A percentile compares a stretch with the other conserved stretches of the same genome.
Evolutionary conservation across 805 yeast species (phyloP).

Genomic region (Sungouiozyma intestinalis): DNA sequence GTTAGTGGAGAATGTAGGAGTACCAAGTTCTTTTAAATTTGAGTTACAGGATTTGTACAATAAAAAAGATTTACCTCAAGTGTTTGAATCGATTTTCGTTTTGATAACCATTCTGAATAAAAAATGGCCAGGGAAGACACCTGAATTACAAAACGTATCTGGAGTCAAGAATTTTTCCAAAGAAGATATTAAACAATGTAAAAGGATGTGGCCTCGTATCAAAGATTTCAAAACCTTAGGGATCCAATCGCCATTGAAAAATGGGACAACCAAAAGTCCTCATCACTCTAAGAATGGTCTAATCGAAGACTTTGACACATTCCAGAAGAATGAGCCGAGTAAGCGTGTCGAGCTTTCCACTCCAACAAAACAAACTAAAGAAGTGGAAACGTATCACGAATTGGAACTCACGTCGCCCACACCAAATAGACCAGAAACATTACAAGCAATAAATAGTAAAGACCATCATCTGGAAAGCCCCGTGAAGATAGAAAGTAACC

Average conservation of each 20-base stretch:
- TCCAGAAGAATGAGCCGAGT: conserved; percentile 1
- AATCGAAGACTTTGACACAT: conserved; percentile 16
- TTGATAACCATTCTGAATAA: conserved; percentile 60
- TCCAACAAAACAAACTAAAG: neutral
- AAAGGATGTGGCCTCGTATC: conserved; percentile 50
- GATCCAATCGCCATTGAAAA: conserved; percentile 5
- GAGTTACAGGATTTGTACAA: conserved; percentile 91
- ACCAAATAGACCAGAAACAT: neutral
- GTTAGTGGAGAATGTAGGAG: conserved; percentile 54
- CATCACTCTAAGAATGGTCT: conserved; percentile 9
- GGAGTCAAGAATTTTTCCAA: conserved; percentile 50
- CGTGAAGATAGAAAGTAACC: neutral
- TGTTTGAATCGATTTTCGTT: conserved; percentile 87
- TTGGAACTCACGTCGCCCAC: neutral
- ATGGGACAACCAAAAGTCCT: neutral
- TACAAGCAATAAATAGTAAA: neutral
- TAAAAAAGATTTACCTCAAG: conserved; percentile 84
- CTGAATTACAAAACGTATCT: conserved; percentile 50
- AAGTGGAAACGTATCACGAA: neutral
- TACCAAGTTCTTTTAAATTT: conserved; percentile 82
- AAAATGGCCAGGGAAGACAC: conserved; percentile 43
- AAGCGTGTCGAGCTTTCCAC: neutral
- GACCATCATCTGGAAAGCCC: neutral
- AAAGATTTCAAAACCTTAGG: conserved; percentile 65
- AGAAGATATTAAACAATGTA: conserved; percentile 59